phyloP scores from a whole-genome alignment of 352 stramenopile genomes.

The Aphanomyces cochlioides region DNA sequence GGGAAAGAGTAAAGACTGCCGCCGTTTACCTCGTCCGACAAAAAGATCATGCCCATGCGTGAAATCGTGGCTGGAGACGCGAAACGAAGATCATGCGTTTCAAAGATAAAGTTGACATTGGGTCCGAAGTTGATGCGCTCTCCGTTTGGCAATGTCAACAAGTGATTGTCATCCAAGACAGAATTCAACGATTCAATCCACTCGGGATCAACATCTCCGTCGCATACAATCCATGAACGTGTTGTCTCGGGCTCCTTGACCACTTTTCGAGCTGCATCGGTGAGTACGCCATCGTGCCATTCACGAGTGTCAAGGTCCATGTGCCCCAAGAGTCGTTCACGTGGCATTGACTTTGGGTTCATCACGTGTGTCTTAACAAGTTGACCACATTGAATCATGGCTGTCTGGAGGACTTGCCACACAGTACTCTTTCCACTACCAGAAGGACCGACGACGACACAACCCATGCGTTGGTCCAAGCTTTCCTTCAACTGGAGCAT shows the following conservation, averaged over 20 bases:
- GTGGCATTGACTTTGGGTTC: conserved; percentile 95
- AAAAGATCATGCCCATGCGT: conserved; percentile 96
- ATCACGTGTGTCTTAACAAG: conserved; percentile 93
- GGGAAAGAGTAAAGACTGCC: no score
- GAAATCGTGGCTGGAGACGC: conserved; percentile 95
- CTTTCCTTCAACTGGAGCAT: conserved; percentile 96
- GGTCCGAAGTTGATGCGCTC: conserved; percentile 93
- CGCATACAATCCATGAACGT: conserved; percentile 93
- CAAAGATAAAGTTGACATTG: conserved; percentile 97
- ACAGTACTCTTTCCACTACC: conserved; percentile 92
- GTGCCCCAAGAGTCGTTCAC: conserved; percentile 84
- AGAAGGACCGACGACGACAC: conserved; percentile 90
- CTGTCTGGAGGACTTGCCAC: conserved; percentile 90
- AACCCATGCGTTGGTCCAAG: conserved; percentile 93
- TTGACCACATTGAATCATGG: conserved; percentile 77
- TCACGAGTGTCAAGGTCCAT: conserved; percentile 95
- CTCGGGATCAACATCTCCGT: conserved; percentile 94
- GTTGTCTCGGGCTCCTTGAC: conserved; percentile 87
- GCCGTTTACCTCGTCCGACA: conserved; percentile 82
- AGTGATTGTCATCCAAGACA: conserved; percentile 94
- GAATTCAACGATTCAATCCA: conserved; percentile 97
- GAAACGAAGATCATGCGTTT: conserved; percentile 93
- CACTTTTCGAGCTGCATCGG: conserved; percentile 85
- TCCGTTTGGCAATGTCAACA: conserved; percentile 94
- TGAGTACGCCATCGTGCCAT: conserved; percentile 94